phyloP scores from a whole-genome alignment of 1,284 basidiomycete species.

The Amylostereum areolatum region DNA sequence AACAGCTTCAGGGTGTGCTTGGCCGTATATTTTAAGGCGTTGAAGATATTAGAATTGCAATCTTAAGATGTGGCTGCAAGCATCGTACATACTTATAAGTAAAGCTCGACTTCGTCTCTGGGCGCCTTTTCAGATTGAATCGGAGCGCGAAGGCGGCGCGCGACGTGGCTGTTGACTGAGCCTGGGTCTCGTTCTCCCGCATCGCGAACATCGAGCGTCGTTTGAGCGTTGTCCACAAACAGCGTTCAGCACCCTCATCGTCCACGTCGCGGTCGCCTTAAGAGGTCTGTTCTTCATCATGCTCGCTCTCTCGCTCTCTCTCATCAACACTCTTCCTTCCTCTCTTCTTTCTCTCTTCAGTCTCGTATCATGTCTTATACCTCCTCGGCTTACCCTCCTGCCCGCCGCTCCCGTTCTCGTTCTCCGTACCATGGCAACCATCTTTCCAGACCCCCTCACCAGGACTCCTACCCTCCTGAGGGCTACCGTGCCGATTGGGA shows the following conservation, averaged over 20 bases:
- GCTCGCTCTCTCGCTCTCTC: conserved; percentile 63
- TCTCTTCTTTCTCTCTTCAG: conserved; percentile 51
- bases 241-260: conserved; percentile 43
- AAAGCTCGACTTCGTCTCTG: too few species aligned
- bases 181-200: conserved; percentile 28
- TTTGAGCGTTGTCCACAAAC: conserved; percentile 9
- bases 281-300: conserved; percentile 84
- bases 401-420: conserved; percentile 71
- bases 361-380: conserved; percentile 60
- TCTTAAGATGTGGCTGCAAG: background rate
- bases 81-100: too few species aligned
- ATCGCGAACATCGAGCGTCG: conserved; percentile 64
- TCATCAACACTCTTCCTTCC: conserved; percentile 58
- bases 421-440: conserved; percentile 58
- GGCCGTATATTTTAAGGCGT: conserved; percentile 45
- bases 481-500: conserved; percentile 63
- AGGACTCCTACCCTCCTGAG: conserved; percentile 52
- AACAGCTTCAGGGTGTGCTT: conserved; percentile 43
- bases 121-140: conserved; percentile 28
- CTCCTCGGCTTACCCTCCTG: conserved; percentile 60
- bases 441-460: conserved; percentile 47
- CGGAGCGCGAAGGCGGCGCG: conserved; percentile 37
- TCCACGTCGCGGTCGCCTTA: conserved; percentile 47
- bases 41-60: background rate
- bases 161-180: conserved; percentile 15